phyloP scores from a whole-genome alignment of 2,329 filamentous ascomycete species.

The Davidsoniella eucalypti region DNA sequence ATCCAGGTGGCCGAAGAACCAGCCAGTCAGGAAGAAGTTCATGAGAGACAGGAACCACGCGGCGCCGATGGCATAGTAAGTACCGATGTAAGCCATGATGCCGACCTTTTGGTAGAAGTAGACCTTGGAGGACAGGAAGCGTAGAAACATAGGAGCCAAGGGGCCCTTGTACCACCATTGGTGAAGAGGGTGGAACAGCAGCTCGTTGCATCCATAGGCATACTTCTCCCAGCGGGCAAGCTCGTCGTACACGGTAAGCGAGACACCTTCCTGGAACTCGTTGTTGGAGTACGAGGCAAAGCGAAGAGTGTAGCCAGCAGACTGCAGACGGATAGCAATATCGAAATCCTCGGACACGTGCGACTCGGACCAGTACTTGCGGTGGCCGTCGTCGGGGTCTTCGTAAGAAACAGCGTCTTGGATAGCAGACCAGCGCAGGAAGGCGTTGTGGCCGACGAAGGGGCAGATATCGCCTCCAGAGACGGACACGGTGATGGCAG shows the following conservation, averaged over 20 bases:
- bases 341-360: conserved; percentile 69
- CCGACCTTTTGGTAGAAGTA: conserved; percentile 51
- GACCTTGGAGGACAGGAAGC: conserved; percentile 44
- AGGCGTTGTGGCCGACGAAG: conserved; percentile 65
- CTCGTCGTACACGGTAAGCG: conserved; percentile 57
- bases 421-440: conserved; percentile 45
- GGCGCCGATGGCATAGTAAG: conserved; percentile 55
- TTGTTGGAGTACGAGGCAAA: conserved; percentile 51
- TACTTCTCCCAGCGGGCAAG: conserved; percentile 59
- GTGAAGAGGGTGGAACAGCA: conserved; percentile 51
- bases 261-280: conserved; percentile 59
- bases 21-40: conserved; percentile 59
- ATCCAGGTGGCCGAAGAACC: conserved; percentile 50
- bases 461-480: conserved; percentile 56
- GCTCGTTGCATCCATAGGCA: conserved; percentile 53
- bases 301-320: conserved; percentile 49
- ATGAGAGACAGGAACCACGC: conserved; percentile 48
- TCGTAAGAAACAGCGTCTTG: conserved; percentile 21
- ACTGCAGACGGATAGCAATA: conserved; percentile 56
- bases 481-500: conserved; percentile 53
- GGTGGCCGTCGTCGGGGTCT: conserved; percentile 38
- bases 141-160: conserved; percentile 47
- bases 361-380: conserved; percentile 58
- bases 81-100: conserved; percentile 54
- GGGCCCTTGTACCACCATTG: conserved; percentile 46